phyloP scores from a whole-genome alignment of 2,329 filamentous ascomycete genomes.

The Anisogramma anomala region DNA sequence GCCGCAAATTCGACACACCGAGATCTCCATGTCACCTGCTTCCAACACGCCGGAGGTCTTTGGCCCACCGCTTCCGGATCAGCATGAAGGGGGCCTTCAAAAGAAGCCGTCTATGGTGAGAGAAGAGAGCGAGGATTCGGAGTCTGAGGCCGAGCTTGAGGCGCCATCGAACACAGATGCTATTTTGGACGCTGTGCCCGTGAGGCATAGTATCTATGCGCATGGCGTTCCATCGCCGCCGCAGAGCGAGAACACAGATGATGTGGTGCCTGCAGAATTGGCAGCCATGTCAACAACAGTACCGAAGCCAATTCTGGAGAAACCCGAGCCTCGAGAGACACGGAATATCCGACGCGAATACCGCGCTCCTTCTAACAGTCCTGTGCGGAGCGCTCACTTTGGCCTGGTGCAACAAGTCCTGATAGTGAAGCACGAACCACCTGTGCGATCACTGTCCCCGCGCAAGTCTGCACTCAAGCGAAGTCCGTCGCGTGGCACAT shows the following conservation, averaged over 20 bases:
- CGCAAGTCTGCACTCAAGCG: constrained; percentile 66
- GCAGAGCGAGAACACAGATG: constrained; percentile 10
- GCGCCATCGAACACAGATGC: constrained; percentile 19
- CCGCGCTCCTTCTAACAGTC: constrained; percentile 44
- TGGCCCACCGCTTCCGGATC: neutral
- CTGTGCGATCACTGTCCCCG: constrained; percentile 59
- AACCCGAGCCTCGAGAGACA: constrained; percentile 8
- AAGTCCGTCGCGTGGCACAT: constrained; percentile 40
- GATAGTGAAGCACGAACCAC: constrained; percentile 54
- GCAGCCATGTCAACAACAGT: constrained; percentile 6
- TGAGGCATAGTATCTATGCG: constrained; percentile 21
- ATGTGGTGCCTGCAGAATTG: constrained; percentile 8
- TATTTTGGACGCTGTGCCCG: constrained; percentile 26
- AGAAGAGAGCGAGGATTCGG: constrained; percentile 27
- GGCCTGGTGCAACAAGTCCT: constrained; percentile 43
- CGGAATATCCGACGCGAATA: constrained; percentile 16
- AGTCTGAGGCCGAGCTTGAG: constrained; percentile 18
- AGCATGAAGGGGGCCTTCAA: neutral
- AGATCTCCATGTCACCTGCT: constrained; percentile 6
- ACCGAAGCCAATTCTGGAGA: constrained; percentile 11
- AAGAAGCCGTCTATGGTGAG: constrained; percentile 34
- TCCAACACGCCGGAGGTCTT: constrained; percentile 10
- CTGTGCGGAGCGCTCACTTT: constrained; percentile 58
- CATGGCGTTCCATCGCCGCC: constrained; percentile 13
- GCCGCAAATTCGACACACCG: neutral